Evolutionary conservation across 176 grass and related monocot species (phyloP).

Genomic region (Eragrostis nindensis): DNA sequence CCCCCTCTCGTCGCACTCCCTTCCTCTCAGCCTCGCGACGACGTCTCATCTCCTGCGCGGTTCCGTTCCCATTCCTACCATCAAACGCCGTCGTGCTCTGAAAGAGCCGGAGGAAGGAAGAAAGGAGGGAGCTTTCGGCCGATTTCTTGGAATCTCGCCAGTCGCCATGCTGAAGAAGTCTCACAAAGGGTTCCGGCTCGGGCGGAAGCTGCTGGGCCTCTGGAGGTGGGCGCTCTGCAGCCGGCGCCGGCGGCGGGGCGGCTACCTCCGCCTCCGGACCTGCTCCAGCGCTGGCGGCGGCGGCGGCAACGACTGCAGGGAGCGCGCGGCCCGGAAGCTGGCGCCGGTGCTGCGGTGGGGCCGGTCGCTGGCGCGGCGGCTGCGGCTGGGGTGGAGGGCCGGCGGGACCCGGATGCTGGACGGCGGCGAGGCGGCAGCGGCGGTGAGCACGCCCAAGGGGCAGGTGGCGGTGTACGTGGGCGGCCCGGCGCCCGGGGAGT

Average conservation of each 20-base stretch:
- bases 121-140: not conserved
- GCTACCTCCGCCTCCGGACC: conserved; percentile 32
- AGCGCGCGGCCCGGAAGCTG: conserved; percentile 34
- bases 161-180: conserved; percentile 60
- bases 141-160: not conserved
- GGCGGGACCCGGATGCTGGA: not conserved
- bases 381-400: conserved; percentile 36
- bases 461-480: conserved; percentile 92
- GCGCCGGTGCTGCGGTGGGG: conserved; percentile 63
- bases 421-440: not conserved
- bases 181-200: conserved; percentile 70
- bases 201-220: conserved; percentile 62
- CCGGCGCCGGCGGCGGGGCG: conserved; percentile 28
- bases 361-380: conserved; percentile 46
- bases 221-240: conserved; percentile 52
- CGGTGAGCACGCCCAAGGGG: conserved; percentile 66
- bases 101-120: not conserved
- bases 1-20: conserved; percentile 7
- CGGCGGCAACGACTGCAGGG: conserved; percentile 15
- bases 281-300: not conserved
- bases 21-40: not conserved
- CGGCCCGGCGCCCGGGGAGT: conserved; percentile 40
- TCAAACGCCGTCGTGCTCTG: not conserved
- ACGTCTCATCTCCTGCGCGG: not conserved
- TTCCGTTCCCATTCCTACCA: conserved; percentile 21